Base-by-base conservation (phyloP, 805 yeast species). In the Helenozyma baotianmanensis region DNA sequence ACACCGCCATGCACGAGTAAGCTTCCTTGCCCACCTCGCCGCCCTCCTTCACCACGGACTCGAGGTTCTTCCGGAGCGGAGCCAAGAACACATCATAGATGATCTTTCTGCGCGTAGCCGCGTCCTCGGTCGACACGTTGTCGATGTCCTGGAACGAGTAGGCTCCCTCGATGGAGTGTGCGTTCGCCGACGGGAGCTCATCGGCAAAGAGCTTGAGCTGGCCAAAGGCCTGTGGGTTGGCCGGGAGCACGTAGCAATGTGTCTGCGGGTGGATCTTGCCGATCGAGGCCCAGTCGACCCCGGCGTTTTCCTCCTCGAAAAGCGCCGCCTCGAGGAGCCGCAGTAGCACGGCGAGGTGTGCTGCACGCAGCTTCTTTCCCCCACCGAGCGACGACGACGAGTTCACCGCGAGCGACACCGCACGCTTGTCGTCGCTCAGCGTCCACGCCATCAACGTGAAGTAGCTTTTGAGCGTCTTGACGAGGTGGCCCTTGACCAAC, bases 361-460 rank as follows among this genome's bases (percentile, higher is more conserved):
- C 44, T 2, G 58, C 43, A 32, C 71, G 55, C 12, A 68, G 64
- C 35, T 55, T 61, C 32, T 63, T 63, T 16, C 56, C 44, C n/a
- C 62, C 58, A 14, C 59, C 62, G 6, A 61, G 51, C 6, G 60
- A 37, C 2, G 57, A 48, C 21, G 58, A 54, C 10, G 63, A 52
- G 22, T 63, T 54, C 21, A 60, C 51, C 7, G 67, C 68, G 13
- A 62, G 35, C 4, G 65, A 58, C 9, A 56, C 48, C 2, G 64
- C 53, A 35, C 55, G 54, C 33, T 62, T 61, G 34, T 58, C 65
- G 16, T 55, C 61, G 11, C 53, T 60, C 29, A 74, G 54, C 1
- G 78, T 71, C 96, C 96, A 89, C 21, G 85, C 81, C 47, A 90
- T 55, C 13, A 89, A 65, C 14, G 81, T 75, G 57, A 83, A 76